Percentiles rank a stretch among this genome's conserved stretches.
Evolutionary conservation across 331 rosid species (phyloP).

Genomic region (Quercus tomentella): DNA sequence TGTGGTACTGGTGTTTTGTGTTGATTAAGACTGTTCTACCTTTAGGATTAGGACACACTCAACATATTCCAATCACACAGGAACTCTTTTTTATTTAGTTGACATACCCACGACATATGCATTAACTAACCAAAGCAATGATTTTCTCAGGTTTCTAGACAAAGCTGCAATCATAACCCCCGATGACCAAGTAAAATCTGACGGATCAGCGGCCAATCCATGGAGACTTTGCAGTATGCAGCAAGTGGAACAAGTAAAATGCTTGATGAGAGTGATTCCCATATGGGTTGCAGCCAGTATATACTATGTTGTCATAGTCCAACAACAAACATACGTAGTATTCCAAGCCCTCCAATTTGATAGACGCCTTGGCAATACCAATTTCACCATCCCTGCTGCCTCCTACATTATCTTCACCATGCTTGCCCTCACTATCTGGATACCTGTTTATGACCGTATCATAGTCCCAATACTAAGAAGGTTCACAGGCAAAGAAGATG

Average conservation of each 20-base stretch:
- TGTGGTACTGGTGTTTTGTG: too few species aligned
- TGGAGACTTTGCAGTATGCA: slow-evolving; percentile 80
- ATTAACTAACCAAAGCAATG: background rate
- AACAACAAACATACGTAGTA: slow-evolving; percentile 54
- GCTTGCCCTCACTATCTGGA: slow-evolving; percentile 60
- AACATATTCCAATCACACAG: too few species aligned
- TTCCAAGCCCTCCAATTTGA: slow-evolving; percentile 86
- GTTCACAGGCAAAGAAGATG: slow-evolving; percentile 51
- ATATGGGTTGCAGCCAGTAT: slow-evolving; percentile 64
- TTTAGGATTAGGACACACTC: too few species aligned
- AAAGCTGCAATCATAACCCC: slow-evolving; percentile 71
- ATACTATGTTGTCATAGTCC: slow-evolving; percentile 39
- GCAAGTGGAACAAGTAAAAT: slow-evolving; percentile 80
- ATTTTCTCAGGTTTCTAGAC: slow-evolving; percentile 50
- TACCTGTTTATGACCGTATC: slow-evolving; percentile 67
- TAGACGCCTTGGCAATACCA: slow-evolving; percentile 34
- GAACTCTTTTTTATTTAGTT: too few species aligned
- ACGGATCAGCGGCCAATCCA: slow-evolving; percentile 64
- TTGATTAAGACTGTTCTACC: too few species aligned
- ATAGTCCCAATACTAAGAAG: slow-evolving; percentile 48
- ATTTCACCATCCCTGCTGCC: slow-evolving; percentile 74
- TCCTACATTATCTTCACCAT: slow-evolving; percentile 45
- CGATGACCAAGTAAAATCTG: slow-evolving; percentile 42
- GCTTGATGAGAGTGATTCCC: slow-evolving; percentile 68
- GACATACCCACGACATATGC: too few species aligned